Base-by-base conservation (phyloP, 202 grass and related monocot species). In the Eragrostis tef region DNA sequence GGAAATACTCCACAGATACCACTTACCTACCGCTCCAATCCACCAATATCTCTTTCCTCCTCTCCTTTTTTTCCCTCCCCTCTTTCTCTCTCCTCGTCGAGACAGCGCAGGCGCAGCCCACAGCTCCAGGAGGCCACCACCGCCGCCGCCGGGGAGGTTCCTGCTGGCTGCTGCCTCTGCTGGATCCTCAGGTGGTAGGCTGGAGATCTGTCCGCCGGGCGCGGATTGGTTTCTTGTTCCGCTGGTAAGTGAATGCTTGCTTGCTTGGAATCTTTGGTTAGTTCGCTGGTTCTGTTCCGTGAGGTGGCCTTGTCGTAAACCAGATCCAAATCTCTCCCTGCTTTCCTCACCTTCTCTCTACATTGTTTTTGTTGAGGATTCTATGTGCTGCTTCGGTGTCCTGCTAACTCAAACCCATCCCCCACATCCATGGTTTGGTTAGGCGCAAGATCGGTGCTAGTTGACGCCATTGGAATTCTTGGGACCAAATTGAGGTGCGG, bases 11-110 rank as follows among this genome's bases (percentile, higher is more conserved):
- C 85, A 78, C 65, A 83, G 66, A 72, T 66, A 77, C 79, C 56
- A 78, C 79, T 87, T 63, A 87, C 79, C 85, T 71, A 87, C 85
- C 73, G 62, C 53, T 78, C 59, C 50, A 46, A 24, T 79, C 62
- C 31, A 10, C 77, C 77, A 75, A 74, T 67, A 65, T 72, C 75
- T 81, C 52, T 2, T n/a, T 67, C 31, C 53, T 36, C 20, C n/a
- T 21, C 19, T 11, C 31, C 16, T 51, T 26, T 43, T 29, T 29
- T 15, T 22, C 11, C 12, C 19, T 7, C 14, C 42, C 9, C 25
- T 47, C 31, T 17, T 41, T 12, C 25, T 59, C 53, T 41, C 48
- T 19, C 21, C n/a, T 53, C 71, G 58, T 12, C 24, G 58, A 11
- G 58, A 61, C 58, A 61, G 58, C 58, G 42, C 26, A 63, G 44